Conservation (phyloP, 495 filamentous ascomycete genomes). For the Cetradonia linearis region DNA sequence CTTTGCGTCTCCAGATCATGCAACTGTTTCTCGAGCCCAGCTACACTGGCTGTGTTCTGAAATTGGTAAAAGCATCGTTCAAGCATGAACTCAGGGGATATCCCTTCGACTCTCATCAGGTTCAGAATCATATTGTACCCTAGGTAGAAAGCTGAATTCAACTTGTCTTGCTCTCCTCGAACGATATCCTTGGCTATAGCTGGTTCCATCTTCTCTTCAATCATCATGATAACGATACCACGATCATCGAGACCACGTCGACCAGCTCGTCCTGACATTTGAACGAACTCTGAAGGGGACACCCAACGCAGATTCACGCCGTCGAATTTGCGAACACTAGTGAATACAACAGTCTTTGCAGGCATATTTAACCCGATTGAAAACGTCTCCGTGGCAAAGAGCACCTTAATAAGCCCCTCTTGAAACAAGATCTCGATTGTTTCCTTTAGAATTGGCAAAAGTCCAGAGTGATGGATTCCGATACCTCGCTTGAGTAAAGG, state of each 20-base stretch:
- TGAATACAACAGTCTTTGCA: conserved; percentile 97
- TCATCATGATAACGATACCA: conserved; percentile 99
- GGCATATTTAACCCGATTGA: conserved; percentile 99
- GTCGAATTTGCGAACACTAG: conserved; percentile 89
- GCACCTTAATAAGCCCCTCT: conserved; percentile 91
- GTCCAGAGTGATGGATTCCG: conserved; percentile 91
- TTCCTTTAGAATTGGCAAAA: conserved; percentile 93
- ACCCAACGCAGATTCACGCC: conserved; percentile 73
- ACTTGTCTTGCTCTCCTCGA: conserved; percentile 85
- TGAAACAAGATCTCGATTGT: conserved; percentile 99
- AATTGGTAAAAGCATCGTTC: conserved; percentile 97
- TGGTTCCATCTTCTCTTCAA: conserved; percentile 95
- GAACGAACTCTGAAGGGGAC: conserved; percentile 91
- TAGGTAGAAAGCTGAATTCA: conserved; percentile 95
- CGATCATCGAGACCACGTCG: conserved; percentile 94
- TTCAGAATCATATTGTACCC: conserved; percentile 99
- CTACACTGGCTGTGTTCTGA: conserved; percentile 81
- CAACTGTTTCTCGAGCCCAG: conserved; percentile 69
- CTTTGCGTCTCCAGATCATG: conserved; percentile 60
- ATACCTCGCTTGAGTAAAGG: conserved; percentile 85
- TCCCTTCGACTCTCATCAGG: conserved; percentile 86
- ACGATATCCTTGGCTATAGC: conserved; percentile 86
- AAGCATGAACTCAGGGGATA: conserved; percentile 94
- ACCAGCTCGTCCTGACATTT: conserved; percentile 96
- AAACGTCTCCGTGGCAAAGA: conserved; percentile 97